These are phyloP conservation scores for Hibiscus tridactylites DNA, from an alignment of 345 rosid species.

Conservation along the genomic window DNA sequence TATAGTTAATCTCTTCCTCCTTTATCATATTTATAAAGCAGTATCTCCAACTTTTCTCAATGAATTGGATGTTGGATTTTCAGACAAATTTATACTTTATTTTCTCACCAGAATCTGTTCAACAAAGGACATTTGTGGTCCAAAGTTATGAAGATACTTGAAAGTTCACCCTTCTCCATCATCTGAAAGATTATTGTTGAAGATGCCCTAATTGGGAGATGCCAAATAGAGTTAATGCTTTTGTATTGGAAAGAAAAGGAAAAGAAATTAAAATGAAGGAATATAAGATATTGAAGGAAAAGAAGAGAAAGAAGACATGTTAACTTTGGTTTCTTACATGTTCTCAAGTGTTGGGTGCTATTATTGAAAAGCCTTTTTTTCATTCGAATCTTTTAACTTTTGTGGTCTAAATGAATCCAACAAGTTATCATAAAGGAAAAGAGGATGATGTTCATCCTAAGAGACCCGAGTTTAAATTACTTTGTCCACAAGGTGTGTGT, in stretches of 20 bases:
- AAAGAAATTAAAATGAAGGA: not conserved
- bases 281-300: not conserved
- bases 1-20: too few species aligned
- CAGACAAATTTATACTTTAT: slow-evolving; percentile 7
- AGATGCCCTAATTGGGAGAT: slow-evolving; percentile 2
- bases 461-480: too few species aligned
- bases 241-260: not conserved
- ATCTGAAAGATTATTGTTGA: slow-evolving; percentile 2
- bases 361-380: not conserved
- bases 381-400: too few species aligned
- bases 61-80: slow-evolving; percentile 1
- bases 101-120: slow-evolving; percentile 3
- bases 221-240: not conserved
- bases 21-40: too few species aligned
- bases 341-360: not conserved
- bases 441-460: too few species aligned
- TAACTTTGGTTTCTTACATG: not conserved
- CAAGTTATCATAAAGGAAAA: too few species aligned
- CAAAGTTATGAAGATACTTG: not conserved
- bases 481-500: too few species aligned
- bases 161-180: not conserved
- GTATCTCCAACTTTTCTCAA: not conserved
- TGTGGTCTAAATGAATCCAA: too few species aligned
- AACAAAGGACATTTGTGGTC: slow-evolving; percentile 9
- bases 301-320: not conserved